These are phyloP conservation scores for Stagonosporopsis rhizophila DNA, from an alignment of 2,329 filamentous ascomycete species.

Conservation along the genomic window DNA sequence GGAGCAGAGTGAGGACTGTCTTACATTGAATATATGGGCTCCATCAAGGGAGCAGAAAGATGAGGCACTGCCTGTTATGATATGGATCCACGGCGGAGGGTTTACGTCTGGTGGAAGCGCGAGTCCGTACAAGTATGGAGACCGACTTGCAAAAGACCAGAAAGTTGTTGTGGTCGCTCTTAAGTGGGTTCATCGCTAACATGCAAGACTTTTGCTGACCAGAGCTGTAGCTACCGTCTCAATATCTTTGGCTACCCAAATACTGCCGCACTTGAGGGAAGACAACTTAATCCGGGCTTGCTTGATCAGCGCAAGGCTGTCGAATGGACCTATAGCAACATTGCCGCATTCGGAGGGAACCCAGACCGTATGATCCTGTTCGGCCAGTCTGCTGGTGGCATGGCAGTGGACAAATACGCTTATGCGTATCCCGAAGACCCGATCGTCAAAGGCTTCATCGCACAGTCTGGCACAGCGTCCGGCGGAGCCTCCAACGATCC, in stretches of 20 bases:
- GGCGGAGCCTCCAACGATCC: constrained; percentile 18
- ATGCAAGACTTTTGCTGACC: not conserved
- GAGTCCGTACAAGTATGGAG: constrained; percentile 40
- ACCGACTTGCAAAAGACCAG: constrained; percentile 26
- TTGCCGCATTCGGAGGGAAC: constrained; percentile 42
- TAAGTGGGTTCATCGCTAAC: not conserved
- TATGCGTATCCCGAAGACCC: constrained; percentile 57
- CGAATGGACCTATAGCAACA: constrained; percentile 50
- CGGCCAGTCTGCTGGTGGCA: constrained; percentile 46
- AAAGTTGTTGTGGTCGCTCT: constrained; percentile 22
- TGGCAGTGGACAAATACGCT: constrained; percentile 55
- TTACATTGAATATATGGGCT: constrained; percentile 48
- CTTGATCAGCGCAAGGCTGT: constrained; percentile 47
- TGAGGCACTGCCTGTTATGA: constrained; percentile 41
- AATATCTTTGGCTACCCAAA: constrained; percentile 48
- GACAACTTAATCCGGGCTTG: constrained; percentile 43
- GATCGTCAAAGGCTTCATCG: constrained; percentile 56
- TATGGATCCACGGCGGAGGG: constrained; percentile 40
- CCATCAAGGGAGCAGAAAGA: constrained; percentile 23
- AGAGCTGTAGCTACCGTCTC: constrained; percentile 28
- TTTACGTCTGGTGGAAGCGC: constrained; percentile 54
- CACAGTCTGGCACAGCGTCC: constrained; percentile 37
- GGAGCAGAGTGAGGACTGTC: constrained; percentile 43
- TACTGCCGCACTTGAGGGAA: constrained; percentile 24
- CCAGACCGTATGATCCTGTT: constrained; percentile 46